A percentile compares a stretch with the other conserved stretches of the same genome.
Evolutionary conservation across 1,284 basidiomycete genomes (phyloP).

Genomic region (Austropuccinia psidii): DNA sequence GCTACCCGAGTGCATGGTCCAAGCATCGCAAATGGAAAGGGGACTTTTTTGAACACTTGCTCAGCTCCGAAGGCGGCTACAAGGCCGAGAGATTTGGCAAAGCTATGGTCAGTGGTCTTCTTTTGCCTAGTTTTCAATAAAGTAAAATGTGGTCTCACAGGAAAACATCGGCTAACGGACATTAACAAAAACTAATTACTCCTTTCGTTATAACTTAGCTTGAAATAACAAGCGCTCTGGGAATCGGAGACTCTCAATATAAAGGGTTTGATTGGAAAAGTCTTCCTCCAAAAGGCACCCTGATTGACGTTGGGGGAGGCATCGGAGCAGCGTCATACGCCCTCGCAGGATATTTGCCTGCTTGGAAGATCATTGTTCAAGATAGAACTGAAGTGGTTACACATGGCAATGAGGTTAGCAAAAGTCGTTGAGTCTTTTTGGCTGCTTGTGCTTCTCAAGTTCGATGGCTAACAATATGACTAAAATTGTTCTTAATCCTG

Average conservation of each 20-base stretch:
- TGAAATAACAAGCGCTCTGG: not conserved
- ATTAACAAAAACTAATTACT: too few species aligned
- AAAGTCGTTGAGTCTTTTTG: too few species aligned
- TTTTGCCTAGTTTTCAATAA: too few species aligned
- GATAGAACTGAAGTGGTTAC: slow-evolving; percentile 4
- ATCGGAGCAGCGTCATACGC: not conserved
- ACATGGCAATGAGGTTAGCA: not conserved
- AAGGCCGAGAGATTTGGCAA: not conserved
- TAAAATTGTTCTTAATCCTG: too few species aligned
- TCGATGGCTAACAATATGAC: not conserved
- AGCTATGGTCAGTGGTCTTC: slow-evolving; percentile 7
- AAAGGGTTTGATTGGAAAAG: not conserved
- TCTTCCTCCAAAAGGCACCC: not conserved
- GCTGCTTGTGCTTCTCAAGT: too few species aligned
- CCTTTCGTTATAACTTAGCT: too few species aligned
- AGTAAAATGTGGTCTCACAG: too few species aligned
- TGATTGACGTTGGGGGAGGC: slow-evolving; percentile 12
- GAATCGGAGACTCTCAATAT: not conserved
- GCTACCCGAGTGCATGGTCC: not conserved
- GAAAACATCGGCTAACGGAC: too few species aligned
- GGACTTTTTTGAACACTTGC: not conserved
- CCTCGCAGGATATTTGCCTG: not conserved
- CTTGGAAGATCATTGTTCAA: slow-evolving; percentile 4
- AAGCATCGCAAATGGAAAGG: not conserved
- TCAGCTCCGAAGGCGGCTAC: slow-evolving; percentile 4